These are phyloP conservation scores for Prunus mume DNA, from an alignment of 306 rosid genomes.

Conservation along the genomic window DNA sequence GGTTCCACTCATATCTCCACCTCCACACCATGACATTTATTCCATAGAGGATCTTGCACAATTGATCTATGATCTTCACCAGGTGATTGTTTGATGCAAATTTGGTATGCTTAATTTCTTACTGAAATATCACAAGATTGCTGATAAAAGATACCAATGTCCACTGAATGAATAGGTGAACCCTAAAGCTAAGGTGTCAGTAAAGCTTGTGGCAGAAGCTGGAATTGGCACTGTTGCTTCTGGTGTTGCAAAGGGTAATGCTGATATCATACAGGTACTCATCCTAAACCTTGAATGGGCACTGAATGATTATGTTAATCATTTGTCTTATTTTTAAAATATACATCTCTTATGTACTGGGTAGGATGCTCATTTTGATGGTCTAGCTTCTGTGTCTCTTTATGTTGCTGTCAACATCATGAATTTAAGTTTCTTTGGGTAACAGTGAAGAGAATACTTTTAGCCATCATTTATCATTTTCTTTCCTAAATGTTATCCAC, in stretches of 20 bases:
- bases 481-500: neutral
- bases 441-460: neutral
- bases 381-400: neutral
- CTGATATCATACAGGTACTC: conserved; percentile 90
- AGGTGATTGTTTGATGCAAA: conserved; percentile 54
- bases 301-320: neutral
- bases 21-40: conserved; percentile 98
- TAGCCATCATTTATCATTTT: neutral
- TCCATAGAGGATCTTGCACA: conserved; percentile 99
- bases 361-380: neutral
- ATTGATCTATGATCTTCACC: conserved; percentile 96
- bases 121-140: conserved; percentile 9
- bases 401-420: neutral
- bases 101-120: conserved; percentile 15
- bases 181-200: conserved; percentile 94
- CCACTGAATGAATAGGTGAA: conserved; percentile 67
- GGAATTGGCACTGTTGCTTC: conserved; percentile 99
- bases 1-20: conserved; percentile 99
- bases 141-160: conserved; percentile 21
- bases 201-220: conserved; percentile 96
- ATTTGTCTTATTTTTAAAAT: neutral
- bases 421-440: neutral
- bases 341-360: neutral
- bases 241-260: conserved; percentile 98
- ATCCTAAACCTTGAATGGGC: neutral